Evolutionary conservation across 139 green algal genomes (phyloP).

Genomic region (Ulvella scutata): DNA sequence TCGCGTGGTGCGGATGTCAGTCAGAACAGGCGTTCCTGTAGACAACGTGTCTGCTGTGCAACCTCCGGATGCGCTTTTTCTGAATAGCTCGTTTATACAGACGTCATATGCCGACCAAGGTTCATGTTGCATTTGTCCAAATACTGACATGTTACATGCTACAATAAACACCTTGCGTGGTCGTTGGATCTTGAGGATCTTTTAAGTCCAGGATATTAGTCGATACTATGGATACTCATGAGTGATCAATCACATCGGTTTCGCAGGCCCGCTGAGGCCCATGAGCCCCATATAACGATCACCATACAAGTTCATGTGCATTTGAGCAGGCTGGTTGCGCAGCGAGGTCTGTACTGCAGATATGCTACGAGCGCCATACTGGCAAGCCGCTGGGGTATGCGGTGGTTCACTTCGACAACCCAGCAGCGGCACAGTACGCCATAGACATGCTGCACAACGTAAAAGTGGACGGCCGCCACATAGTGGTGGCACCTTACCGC

Average conservation of each 20-base stretch:
- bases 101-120: too few relatives aligned
- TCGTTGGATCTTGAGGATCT: too few relatives aligned
- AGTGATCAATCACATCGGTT: background rate
- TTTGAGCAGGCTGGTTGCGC: background rate
- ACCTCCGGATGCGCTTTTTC: too few relatives aligned
- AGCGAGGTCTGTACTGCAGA: background rate
- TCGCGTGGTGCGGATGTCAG: too few relatives aligned
- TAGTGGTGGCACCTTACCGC: background rate
- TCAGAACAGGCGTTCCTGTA: too few relatives aligned
- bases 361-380: slow-evolving; percentile 1
- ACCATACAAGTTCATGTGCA: background rate
- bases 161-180: too few relatives aligned
- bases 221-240: background rate
- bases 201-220: background rate
- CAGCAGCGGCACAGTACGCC: background rate
- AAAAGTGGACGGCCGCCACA: background rate
- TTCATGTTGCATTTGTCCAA: too few relatives aligned
- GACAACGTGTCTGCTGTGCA: too few relatives aligned
- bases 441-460: background rate
- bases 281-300: background rate
- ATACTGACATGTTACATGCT: too few relatives aligned
- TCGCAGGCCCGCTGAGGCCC: background rate
- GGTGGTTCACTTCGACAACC: background rate
- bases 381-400: background rate
- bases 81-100: too few relatives aligned